Evolutionary conservation across 176 grass and related monocot species (phyloP), one percentile per base, ranked within the genome.

Genomic region (Carex kokanica): DNA sequence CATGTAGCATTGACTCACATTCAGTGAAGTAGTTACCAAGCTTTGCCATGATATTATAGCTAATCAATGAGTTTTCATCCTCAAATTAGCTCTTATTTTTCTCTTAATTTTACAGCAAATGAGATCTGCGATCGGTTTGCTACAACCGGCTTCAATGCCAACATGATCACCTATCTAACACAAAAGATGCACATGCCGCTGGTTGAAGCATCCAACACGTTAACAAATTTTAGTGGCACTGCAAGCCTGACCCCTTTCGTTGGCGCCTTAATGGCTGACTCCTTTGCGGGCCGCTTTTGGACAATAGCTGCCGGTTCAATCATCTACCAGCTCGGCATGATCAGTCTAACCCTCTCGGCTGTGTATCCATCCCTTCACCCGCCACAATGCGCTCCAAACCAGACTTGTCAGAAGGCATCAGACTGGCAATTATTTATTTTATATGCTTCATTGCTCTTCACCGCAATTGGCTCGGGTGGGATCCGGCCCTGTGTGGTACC

Each of bases 281-380:
- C 94, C 77, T 94, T 91, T 80, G 88, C 90, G 10, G 94, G 94
- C 77, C 90, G 94, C 53, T 97, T 91, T 89, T 91, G 92, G 90
- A 92, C 87, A 14, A 94, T 92, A 72, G 86, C 89, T 1, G 80
- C 84, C 14, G 93, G 93, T 74, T 90, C 93, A 58, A 5, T 95
- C 64, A n/a, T 95, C 65, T 95, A 95, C 88, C 88, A 95, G 88
- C 65, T 95, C 15, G 93, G 93, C 88, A 95, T 95, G 93, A 61
- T 95, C 43, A 84, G 79, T 78, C 93, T 95, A 52, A 95, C 93
- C 61, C 73, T 95, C 18, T 95, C 93, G 0, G 90, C 88, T 1
- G 27, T 72, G 34, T 74, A 91, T 69, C 89, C 94, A 20, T 78
- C 87, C 15, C 84, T 97, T 80, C 94, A 83, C 47, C 91, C 94